Conservation (phyloP, 352 stramenopile genomes). For the Aphanomyces euteiches region DNA sequence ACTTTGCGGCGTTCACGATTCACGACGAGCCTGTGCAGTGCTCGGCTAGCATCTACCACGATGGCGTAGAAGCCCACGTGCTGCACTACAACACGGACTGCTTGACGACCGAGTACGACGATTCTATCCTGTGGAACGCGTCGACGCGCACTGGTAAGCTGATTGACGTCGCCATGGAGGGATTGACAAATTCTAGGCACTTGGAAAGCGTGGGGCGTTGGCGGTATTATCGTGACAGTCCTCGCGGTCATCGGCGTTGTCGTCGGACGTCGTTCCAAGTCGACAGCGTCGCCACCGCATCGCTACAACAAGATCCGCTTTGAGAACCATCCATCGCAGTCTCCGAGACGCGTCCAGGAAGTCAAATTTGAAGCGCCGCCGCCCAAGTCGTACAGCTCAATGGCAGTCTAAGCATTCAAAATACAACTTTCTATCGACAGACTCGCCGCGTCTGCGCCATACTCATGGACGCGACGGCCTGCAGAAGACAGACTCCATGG, state of each 20-base stretch:
- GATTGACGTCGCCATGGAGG: neutral
- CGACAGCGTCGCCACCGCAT: neutral
- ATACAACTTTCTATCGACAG: neutral
- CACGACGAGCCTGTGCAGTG: conserved; percentile 23
- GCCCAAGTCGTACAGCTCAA: conserved; percentile 28
- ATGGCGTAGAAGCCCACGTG: conserved; percentile 4
- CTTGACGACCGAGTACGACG: conserved; percentile 14
- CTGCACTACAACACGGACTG: conserved; percentile 25
- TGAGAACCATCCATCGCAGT: neutral
- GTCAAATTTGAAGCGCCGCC: conserved; percentile 1
- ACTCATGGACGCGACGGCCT: neutral
- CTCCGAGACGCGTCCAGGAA: neutral
- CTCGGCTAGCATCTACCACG: conserved; percentile 15
- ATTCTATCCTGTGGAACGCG: neutral
- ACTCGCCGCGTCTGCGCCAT: neutral
- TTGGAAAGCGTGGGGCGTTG: neutral
- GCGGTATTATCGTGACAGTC: neutral
- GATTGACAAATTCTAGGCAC: neutral
- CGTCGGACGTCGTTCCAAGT: neutral
- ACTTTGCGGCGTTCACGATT: conserved; percentile 20
- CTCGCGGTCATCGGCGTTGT: neutral
- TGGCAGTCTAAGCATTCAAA: conserved; percentile 10
- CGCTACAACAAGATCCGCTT: neutral
- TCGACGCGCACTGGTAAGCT: conserved; percentile 9
- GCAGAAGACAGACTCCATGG: neutral